Evolutionary conservation across 352 stramenopile genomes (phyloP).

Genomic region (Globisporangium carolinianum): DNA sequence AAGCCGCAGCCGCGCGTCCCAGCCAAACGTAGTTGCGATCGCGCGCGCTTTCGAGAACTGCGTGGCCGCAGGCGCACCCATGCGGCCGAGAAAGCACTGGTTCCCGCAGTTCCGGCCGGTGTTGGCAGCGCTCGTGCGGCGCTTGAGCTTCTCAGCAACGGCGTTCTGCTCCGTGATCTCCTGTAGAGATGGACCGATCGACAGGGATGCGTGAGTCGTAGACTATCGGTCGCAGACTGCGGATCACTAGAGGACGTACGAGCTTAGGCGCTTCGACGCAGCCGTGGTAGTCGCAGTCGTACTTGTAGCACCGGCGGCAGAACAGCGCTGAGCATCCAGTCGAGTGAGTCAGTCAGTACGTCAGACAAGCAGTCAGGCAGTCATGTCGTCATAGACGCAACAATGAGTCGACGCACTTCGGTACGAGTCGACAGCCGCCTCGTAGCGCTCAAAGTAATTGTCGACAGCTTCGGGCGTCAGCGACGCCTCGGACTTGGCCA

Average conservation of each 20-base stretch:
- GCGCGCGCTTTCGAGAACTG: slow-evolving; percentile 44
- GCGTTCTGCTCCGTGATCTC: slow-evolving; percentile 60
- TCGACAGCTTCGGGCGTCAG: slow-evolving; percentile 21
- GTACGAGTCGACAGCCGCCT: slow-evolving; percentile 56
- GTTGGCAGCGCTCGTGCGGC: slow-evolving; percentile 30
- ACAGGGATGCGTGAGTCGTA: no score
- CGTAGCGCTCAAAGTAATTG: slow-evolving; percentile 45
- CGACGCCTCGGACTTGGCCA: not conserved
- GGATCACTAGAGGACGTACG: slow-evolving; percentile 14
- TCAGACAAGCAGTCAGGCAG: not conserved
- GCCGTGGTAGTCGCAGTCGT: slow-evolving; percentile 82
- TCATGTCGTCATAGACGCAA: not conserved
- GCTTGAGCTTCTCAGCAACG: slow-evolving; percentile 31
- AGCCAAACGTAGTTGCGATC: slow-evolving; percentile 44
- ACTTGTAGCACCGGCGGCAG: slow-evolving; percentile 74
- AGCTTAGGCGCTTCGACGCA: slow-evolving; percentile 49
- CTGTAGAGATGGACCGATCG: slow-evolving; percentile 14
- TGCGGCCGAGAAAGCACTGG: slow-evolving; percentile 62
- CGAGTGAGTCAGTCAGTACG: no score
- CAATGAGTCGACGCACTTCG: slow-evolving; percentile 29
- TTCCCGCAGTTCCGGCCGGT: slow-evolving; percentile 72
- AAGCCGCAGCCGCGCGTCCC: slow-evolving; percentile 32
- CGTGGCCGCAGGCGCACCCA: slow-evolving; percentile 3
- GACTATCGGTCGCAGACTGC: no score
- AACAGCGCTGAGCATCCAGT: slow-evolving; percentile 40